Evolutionary conservation across 2,329 filamentous ascomycete species (phyloP), one percentile per base, ranked within the genome.

Genomic region (Aspergillus pseudoterreus): DNA sequence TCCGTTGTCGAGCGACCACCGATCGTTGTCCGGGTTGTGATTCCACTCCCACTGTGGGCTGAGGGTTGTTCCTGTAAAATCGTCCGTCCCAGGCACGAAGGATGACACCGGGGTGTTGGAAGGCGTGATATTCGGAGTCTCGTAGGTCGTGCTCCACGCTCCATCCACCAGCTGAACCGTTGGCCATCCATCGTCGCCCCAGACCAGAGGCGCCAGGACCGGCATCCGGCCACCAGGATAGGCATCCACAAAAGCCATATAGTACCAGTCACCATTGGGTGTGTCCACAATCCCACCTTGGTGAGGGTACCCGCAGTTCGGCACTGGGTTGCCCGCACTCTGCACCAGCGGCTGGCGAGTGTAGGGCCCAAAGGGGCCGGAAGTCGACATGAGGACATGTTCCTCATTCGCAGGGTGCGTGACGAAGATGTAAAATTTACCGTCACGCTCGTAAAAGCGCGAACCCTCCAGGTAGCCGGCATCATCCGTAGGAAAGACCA

Each of bases 11-110:
- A 82, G 68, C 1, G 59, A 62, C 58, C 67, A 84, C 9, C 74
- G 76, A 9, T 63, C 67, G 1, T 65, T 71, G 50, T 84, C 79
- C 0, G 82, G 82, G 61, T 84, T 83, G 57, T 84, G 82, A 59
- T 84, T 85, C 81, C 81, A 84, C 62, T 84, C 81, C 78, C 79
- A 84, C 2, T 75, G 67, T 0, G 72, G 70, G 6, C 69, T 63
- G 1, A 84, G 68, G 0, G 64, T 55, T 0, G 65, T 59, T 0
- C 75, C 77, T 0, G 55, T 45, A 54, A 84, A 84, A 0, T 53
- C 62, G 52, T 84, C 79, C 27, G 27, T 30, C 10, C 27, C 27
- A 30, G 27, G 27, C 27, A 10, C 27, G 9, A 30, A 30, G 10
- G 27, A 30, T 11, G 27, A 30, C 3, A 30, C 8, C 27, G 27